A percentile compares a stretch with the other conserved stretches of the same genome.
These are phyloP conservation scores for Aspergillus sp. DNA, from an alignment of 2,329 filamentous ascomycete genomes.

Conservation along the genomic window DNA sequence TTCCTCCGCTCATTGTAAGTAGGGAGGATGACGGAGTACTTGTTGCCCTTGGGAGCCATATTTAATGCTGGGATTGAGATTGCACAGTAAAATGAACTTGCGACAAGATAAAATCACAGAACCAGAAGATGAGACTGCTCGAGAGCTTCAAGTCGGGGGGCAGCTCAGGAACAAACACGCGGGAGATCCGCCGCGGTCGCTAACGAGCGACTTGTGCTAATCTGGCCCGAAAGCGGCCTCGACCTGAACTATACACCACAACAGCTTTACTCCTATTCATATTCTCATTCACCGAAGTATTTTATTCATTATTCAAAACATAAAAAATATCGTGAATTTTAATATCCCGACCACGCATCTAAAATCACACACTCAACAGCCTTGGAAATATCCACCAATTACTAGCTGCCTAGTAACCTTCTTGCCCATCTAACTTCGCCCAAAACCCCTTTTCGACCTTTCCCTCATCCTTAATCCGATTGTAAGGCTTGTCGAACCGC, in stretches of 20 bases:
- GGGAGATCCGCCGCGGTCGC: conserved; percentile 9
- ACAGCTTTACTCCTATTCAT: neutral
- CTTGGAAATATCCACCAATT: too few species aligned
- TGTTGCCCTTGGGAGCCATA: conserved; percentile 57
- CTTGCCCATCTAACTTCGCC: neutral
- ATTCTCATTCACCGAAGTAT: neutral
- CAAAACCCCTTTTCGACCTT: conserved; percentile 20
- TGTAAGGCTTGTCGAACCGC: conserved; percentile 35
- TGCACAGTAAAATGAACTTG: neutral
- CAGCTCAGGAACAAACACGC: neutral
- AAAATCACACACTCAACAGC: neutral
- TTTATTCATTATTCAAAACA: neutral
- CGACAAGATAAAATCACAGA: conserved; percentile 2
- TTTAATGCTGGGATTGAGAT: conserved; percentile 15
- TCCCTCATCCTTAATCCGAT: conserved; percentile 28
- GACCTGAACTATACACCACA: neutral
- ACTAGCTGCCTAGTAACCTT: neutral
- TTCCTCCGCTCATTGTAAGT: conserved; percentile 99
- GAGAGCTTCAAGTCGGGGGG: neutral
- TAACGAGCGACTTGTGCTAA: neutral
- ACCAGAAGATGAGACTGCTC: neutral
- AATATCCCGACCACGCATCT: neutral
- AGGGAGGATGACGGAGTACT: conserved; percentile 95
- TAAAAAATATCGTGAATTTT: too few species aligned
- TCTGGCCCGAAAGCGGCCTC: neutral